Percentiles rank a stretch among this genome's conserved stretches.
Conservation (phyloP, 371 early-diverging fungal genomes). For the Actinomucor elegans region DNA sequence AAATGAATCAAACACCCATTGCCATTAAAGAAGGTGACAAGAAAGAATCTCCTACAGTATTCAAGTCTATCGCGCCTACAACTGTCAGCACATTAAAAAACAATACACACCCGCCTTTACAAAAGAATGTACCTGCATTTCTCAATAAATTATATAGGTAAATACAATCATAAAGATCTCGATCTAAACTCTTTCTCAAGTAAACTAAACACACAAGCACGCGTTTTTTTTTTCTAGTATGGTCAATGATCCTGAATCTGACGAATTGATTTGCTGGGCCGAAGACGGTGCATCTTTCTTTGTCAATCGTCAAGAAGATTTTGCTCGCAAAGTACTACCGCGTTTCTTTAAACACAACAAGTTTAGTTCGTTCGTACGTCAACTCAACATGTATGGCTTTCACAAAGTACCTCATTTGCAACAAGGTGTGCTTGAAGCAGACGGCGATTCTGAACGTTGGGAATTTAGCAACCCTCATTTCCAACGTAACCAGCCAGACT, state of each 20-base stretch:
- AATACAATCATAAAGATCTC: slow-evolving; percentile 9
- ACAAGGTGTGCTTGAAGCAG: slow-evolving; percentile 71
- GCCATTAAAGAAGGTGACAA: neutral
- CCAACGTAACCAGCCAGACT: slow-evolving; percentile 56
- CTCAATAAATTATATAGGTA: slow-evolving; percentile 86
- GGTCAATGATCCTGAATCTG: slow-evolving; percentile 69
- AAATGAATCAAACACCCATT: slow-evolving; percentile 4
- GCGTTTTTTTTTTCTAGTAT: slow-evolving; percentile 63
- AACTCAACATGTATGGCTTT: slow-evolving; percentile 93
- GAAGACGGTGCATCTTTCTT: slow-evolving; percentile 78
- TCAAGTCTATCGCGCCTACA: slow-evolving; percentile 13
- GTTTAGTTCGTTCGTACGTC: slow-evolving; percentile 92
- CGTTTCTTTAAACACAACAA: slow-evolving; percentile 93
- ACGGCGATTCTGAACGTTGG: slow-evolving; percentile 60
- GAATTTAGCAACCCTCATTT: slow-evolving; percentile 61
- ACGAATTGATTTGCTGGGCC: slow-evolving; percentile 77
- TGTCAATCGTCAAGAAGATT: slow-evolving; percentile 69
- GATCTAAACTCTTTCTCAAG: neutral
- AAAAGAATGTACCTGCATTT: slow-evolving; percentile 79
- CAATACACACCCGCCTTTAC: neutral
- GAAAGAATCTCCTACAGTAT: neutral
- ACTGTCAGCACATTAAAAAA: neutral
- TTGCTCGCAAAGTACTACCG: slow-evolving; percentile 84
- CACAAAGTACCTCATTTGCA: slow-evolving; percentile 82
- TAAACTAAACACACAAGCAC: too few relatives aligned